These are phyloP conservation scores for Tetracladium setigerum DNA, from an alignment of 495 filamentous ascomycete species.

Conservation along the genomic window DNA sequence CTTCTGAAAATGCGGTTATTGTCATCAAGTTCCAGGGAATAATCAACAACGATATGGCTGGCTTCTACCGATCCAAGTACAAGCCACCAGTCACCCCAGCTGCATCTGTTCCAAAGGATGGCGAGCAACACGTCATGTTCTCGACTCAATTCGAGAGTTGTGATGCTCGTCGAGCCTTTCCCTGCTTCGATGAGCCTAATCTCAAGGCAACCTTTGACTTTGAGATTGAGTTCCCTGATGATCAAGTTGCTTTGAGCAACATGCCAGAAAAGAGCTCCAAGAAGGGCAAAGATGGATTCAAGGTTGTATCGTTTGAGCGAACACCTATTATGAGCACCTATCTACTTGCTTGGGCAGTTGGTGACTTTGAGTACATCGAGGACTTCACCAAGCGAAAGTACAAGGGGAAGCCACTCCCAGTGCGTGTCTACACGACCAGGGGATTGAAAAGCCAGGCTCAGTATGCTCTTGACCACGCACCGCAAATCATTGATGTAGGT, in stretches of 20 bases:
- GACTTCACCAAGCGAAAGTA: conserved; percentile 61
- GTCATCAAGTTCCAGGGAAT: conserved; percentile 73
- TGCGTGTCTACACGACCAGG: conserved; percentile 80
- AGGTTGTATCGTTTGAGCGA: conserved; percentile 67
- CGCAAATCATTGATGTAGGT: conserved; percentile 65
- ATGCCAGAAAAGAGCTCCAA: conserved; percentile 57
- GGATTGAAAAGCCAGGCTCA: conserved; percentile 83
- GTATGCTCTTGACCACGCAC: conserved; percentile 79
- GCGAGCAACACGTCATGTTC: conserved; percentile 84
- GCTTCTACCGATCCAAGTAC: conserved; percentile 94
- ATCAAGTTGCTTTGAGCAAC: conserved; percentile 82
- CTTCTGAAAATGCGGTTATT: conserved; percentile 51
- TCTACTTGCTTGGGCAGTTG: conserved; percentile 67
- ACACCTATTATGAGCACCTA: conserved; percentile 74
- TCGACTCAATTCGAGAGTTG: conserved; percentile 96
- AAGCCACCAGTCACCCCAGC: conserved; percentile 65
- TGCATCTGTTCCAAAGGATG: conserved; percentile 66
- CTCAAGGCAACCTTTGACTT: conserved; percentile 95
- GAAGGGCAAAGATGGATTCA: conserved; percentile 52
- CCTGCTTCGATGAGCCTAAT: conserved; percentile 97
- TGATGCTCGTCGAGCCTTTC: conserved; percentile 88
- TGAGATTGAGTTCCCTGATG: conserved; percentile 79
- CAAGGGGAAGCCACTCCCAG: conserved; percentile 36
- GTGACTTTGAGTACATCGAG: conserved; percentile 70
- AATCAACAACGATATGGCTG: conserved; percentile 92